Evolutionary conservation across 1,284 basidiomycete genomes (phyloP), one percentile per base, ranked within the genome.

Genomic region (Amylostereum areolatum): DNA sequence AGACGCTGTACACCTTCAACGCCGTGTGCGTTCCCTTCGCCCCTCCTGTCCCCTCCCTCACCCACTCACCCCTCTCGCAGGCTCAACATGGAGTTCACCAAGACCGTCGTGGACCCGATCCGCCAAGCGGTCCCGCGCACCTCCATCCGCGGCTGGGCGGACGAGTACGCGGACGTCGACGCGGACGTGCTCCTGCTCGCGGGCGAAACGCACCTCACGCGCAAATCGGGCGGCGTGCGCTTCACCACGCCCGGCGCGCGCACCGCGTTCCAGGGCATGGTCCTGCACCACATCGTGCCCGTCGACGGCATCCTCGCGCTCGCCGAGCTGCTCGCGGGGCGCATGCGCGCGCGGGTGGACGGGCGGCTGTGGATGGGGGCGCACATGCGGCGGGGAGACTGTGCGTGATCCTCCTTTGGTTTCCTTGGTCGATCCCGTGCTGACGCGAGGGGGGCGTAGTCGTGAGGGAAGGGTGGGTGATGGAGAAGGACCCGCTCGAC

Each of bases 381-480:
- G 2, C 71, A 74, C 43, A 61, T 73, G 57, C 64, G 72, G 29
- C 60, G 72, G 33, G 72, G 72, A 30, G 71, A 73, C 48, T 73
- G 67, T 66, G 52, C 51, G 62, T 57, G 8, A 45, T 45, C 28
- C 5, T 28, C 11, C 30, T 44, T 12, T 6, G n/a, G n/a, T n/a
- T n/a, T n/a, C n/a, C n/a, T n/a, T n/a, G n/a, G n/a, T n/a, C n/a
- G n/a, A n/a, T 24, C 4, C 40, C 35, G 37, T 32, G 12, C 30
- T 55, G 39, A 54, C 25, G 27, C 12, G 4, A 4, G 45, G 11
- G 36, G 35, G 32, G n/a, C 35, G 35, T 28, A 66, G 66, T 67
- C 47, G 59, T 68, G 10, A 49, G 55, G 5, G 55, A 42, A 24
- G 61, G 63, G 12, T 72, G 69, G 66, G 64, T 60, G 2, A 67